Evolutionary conservation across 2,329 filamentous ascomycete genomes (phyloP), one percentile per base, ranked within the genome.

Genomic region (Polychaeton citri): DNA sequence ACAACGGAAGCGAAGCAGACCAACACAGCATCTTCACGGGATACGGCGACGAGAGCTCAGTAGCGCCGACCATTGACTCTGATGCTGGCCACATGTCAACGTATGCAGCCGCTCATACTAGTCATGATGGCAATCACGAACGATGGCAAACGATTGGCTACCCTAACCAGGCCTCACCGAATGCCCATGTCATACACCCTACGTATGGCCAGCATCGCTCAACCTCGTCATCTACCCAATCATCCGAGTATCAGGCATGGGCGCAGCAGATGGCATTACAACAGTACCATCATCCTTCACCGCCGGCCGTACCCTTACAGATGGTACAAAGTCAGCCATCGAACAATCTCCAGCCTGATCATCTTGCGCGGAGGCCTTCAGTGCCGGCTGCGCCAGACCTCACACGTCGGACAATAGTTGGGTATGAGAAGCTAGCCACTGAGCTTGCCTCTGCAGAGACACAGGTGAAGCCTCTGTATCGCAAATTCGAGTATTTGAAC

Each of bases 401-500:
- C 10, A 43, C 32, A n/a, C 43, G 51, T 36, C 41, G 40, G 10
- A 55, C 53, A 0, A 38, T 56, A 4, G 42, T 68, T 2, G 77
- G 77, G 0, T 81, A 82, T 47, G 73, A 80, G 44, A 61, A 74
- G 2, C 55, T 82, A 7, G 74, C 78, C 1, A 64, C 69, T 2
- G 68, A 65, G 33, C 53, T 81, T 18, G 63, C 68, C 6, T 33
- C 37, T 21, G 8, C 34, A 2, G 21, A 35, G 7, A 44, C 46
- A 6, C 21, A 35, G 4, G 36, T 54, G 12, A 49, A 45, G 15
- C 83, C 84, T 1, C 71, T 93, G 39, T 94, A 93, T 55, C 75
- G 87, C 30, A 79, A 79, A 38, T 95, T 95, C 50, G 79, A 83
- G 53, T 70, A 74, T 8, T 62, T 94, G 13, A 87, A 90, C 48